Evolutionary conservation across 306 rosid genomes (phyloP).

Genomic region (Sicyos baderoa): DNA sequence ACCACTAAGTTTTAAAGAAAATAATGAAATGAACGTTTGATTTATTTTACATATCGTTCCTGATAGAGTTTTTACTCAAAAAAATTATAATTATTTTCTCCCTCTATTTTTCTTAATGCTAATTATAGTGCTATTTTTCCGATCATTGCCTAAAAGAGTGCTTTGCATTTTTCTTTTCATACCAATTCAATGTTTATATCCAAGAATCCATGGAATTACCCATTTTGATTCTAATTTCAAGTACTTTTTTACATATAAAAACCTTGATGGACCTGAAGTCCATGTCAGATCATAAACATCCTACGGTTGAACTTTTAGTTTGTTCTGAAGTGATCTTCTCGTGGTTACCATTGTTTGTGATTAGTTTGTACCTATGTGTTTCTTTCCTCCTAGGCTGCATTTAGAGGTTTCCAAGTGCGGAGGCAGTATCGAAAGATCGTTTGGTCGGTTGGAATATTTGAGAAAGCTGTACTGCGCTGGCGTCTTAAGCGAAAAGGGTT

Average conservation of each 20-base stretch:
- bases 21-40: neutral
- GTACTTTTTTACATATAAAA: neutral
- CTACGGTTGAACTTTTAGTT: neutral
- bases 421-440: constrained; percentile 70
- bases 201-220: neutral
- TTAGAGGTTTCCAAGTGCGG: constrained; percentile 65
- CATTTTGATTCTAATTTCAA: neutral
- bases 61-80: neutral
- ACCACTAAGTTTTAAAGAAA: neutral
- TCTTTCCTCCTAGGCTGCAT: constrained; percentile 59
- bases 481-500: constrained; percentile 81
- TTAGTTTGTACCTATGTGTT: constrained; percentile 16
- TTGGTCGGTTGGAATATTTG: constrained; percentile 88
- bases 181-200: neutral
- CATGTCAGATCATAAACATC: neutral
- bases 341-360: neutral
- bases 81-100: neutral
- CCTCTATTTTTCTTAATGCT: neutral
- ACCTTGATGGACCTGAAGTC: neutral
- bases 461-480: constrained; percentile 88
- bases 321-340: neutral
- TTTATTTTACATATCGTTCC: neutral
- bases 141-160: constrained; percentile 1
- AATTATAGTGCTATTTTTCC: neutral
- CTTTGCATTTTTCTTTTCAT: neutral